A percentile compares a stretch with the other conserved stretches of the same genome.
Conservation (phyloP, 2,329 filamentous ascomycete genomes). For the Penicillium sp. region DNA sequence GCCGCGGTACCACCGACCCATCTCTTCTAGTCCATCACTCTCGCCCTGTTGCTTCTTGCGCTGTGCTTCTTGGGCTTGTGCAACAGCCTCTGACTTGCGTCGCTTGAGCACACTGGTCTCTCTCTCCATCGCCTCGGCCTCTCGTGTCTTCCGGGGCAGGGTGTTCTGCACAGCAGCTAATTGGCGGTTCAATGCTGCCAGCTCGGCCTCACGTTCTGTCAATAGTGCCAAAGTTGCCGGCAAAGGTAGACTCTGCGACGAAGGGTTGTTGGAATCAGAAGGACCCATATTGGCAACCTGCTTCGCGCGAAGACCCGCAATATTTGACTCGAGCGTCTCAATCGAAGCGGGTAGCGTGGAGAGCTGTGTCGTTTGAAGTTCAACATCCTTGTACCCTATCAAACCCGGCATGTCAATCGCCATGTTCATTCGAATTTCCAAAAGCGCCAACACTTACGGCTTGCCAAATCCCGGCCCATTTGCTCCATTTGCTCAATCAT, state of each 20-base stretch:
- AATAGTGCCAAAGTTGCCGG: constrained; percentile 44
- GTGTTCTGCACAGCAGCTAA: constrained; percentile 47
- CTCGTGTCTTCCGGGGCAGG: constrained; percentile 45
- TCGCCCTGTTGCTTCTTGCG: constrained; percentile 48
- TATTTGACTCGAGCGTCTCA: constrained; percentile 52
- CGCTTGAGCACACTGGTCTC: constrained; percentile 47
- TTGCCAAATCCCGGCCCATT: constrained; percentile 66
- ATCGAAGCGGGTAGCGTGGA: constrained; percentile 56
- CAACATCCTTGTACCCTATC: constrained; percentile 56
- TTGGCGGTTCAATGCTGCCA: constrained; percentile 45
- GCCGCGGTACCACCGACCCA: constrained; percentile 49
- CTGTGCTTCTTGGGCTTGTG: constrained; percentile 50
- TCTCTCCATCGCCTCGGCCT: constrained; percentile 48
- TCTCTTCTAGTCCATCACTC: constrained; percentile 49
- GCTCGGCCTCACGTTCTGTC: constrained; percentile 42
- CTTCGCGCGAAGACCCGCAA: constrained; percentile 55
- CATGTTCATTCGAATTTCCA: not conserved
- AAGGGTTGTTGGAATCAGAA: constrained; percentile 35
- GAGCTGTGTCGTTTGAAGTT: constrained; percentile 55
- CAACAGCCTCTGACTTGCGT: constrained; percentile 47
- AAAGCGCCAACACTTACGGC: constrained; percentile 37
- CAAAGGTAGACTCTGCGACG: constrained; percentile 43
- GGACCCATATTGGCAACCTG: constrained; percentile 65
- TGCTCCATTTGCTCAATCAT: constrained; percentile 74
- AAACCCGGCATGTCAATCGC: constrained; percentile 1